Base-by-base conservation (phyloP, 169 alveolate species). In the Ichthyophthirius multifiliis region DNA sequence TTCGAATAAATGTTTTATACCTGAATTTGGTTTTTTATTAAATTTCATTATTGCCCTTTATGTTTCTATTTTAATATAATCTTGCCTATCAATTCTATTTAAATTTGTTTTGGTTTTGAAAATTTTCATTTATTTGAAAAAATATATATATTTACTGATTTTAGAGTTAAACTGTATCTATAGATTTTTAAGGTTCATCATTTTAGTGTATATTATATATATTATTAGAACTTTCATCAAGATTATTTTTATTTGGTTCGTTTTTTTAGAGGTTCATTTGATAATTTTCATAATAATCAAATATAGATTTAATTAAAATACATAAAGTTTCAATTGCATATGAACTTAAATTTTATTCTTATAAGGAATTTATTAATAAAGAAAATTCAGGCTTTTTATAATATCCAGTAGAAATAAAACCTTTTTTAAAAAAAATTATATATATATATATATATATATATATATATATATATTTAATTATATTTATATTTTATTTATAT, bases 1-100 rank as follows among this genome's bases (percentile, higher is more conserved):
- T 37, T 67, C 35, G 12, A 81, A 16, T 5, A 81, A 30, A 81
- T 71, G 55, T 71, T 81, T 46, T 2, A 81, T 48, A 23, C 86
- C 86, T 31, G 39, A 16, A 23, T 63, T 74, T 3, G 86, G 86
- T n/a, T 81, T 81, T 63, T 81, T 48, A 30, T 81, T 48, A 62
- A 81, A 81, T 71, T 65, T 71, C 67, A n/a, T 31, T 20, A 81
- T 81, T 18, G 35, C 46, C 43, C 35, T 47, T 35, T 63, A 41
- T 13, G 35, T 41, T 64, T 43, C 62, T 23, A 23, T 47, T 31
- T 46, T 81, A 35, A 18, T 81, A 47, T 48, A 15, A 43, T 47
- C 32, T 37, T 65, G 20, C 32, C 30, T 37, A 10, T 67, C 77
- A n/a, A 67, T 20, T 30, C 77, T 67, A 13, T 1, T 35, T 7